Percentiles rank a stretch among this genome's conserved stretches.
Evolutionary conservation across 805 yeast species (phyloP).

Genomic region (Lachancea sp.): DNA sequence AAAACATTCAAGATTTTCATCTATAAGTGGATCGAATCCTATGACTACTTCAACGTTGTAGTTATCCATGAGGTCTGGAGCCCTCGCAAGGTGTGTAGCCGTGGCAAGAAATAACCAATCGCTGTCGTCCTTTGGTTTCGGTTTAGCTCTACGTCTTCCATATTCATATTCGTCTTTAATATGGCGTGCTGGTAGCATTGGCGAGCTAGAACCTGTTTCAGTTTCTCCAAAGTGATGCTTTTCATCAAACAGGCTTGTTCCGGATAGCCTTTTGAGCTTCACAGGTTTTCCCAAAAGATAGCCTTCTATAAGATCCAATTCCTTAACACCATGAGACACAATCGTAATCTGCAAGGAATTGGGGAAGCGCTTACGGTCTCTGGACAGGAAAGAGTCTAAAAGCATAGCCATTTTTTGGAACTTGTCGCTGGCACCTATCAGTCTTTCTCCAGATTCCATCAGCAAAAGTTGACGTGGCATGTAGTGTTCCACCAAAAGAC

Average conservation of each 20-base stretch:
- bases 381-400: slow-evolving; percentile 21
- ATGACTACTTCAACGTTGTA: slow-evolving; percentile 39
- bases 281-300: slow-evolving; percentile 65
- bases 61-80: slow-evolving; percentile 28
- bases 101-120: slow-evolving; percentile 40
- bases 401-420: slow-evolving; percentile 48
- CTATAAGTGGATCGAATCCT: slow-evolving; percentile 42
- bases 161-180: slow-evolving; percentile 27
- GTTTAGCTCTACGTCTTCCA: slow-evolving; percentile 9
- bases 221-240: slow-evolving; percentile 16
- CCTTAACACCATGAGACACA: slow-evolving; percentile 58
- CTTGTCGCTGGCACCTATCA: slow-evolving; percentile 53
- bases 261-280: slow-evolving; percentile 61
- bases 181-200: slow-evolving; percentile 11
- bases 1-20: slow-evolving; percentile 30
- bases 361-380: slow-evolving; percentile 11
- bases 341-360: slow-evolving; percentile 32
- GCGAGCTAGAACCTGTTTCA: slow-evolving; percentile 2
- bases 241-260: slow-evolving; percentile 48
- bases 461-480: slow-evolving; percentile 63
- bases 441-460: slow-evolving; percentile 55
- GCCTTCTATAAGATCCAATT: slow-evolving; percentile 73
- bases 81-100: slow-evolving; percentile 39
- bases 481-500: slow-evolving; percentile 67
- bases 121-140: slow-evolving; percentile 17